A percentile compares a stretch with the other conserved stretches of the same genome.
These are phyloP conservation scores for Cercis canadensis DNA, from an alignment of 306 rosid species.

Conservation along the genomic window DNA sequence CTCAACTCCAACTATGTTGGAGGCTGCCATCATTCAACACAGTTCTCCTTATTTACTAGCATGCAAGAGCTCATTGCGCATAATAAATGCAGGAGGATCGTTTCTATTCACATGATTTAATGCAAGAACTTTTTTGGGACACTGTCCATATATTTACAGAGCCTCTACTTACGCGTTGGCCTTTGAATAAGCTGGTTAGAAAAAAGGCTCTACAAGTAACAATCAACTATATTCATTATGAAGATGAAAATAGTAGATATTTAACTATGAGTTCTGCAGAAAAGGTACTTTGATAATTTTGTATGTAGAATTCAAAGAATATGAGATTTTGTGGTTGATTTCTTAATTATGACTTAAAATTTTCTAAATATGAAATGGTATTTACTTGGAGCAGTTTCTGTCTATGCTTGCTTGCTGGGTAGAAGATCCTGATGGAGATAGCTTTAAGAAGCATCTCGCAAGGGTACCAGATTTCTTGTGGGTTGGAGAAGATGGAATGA, in stretches of 20 bases:
- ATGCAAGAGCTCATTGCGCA: no score
- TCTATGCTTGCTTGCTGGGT: constrained; percentile 54
- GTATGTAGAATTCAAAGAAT: no score
- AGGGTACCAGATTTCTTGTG: constrained; percentile 54
- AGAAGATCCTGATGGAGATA: constrained; percentile 47
- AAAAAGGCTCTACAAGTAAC: not conserved
- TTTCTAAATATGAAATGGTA: not conserved
- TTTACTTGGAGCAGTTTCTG: not conserved
- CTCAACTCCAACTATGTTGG: no score
- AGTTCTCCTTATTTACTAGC: no score
- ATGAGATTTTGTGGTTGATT: no score
- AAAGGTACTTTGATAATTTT: not conserved
- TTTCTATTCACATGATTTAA: not conserved
- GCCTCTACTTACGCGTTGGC: not conserved
- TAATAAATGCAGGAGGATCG: not conserved
- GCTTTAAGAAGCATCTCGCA: constrained; percentile 48
- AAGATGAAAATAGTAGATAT: not conserved
- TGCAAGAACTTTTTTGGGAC: not conserved
- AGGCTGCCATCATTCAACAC: no score
- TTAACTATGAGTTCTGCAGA: not conserved
- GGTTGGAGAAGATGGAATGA: constrained; percentile 62
- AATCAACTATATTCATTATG: not conserved
- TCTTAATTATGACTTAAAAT: no score
- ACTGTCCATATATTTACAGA: not conserved
- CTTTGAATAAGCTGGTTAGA: not conserved